Percentiles rank a stretch among this genome's conserved stretches.
phyloP scores from a whole-genome alignment of 768 basidiomycete genomes.

The Amanita subjunquillea region DNA sequence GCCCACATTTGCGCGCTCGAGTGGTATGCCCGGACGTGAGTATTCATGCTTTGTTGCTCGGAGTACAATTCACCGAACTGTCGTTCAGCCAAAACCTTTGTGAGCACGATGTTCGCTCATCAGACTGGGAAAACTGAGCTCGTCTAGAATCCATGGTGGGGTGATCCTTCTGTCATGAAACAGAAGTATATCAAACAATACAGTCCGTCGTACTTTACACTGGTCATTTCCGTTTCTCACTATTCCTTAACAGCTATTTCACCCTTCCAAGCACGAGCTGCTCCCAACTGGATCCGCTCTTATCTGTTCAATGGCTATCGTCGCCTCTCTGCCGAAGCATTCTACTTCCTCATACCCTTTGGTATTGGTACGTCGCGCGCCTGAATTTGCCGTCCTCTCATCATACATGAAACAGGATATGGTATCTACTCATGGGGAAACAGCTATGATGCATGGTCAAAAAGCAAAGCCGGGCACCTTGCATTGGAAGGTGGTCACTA shows the following conservation, averaged over 20 bases:
- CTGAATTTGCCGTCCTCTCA: not conserved
- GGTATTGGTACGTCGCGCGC: constrained; percentile 44
- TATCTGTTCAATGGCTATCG: constrained; percentile 86
- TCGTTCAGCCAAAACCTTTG: constrained; percentile 64
- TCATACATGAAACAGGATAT: constrained; percentile 42
- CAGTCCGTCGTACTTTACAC: constrained; percentile 41
- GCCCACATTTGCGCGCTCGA: constrained; percentile 44
- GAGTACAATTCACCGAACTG: constrained; percentile 1
- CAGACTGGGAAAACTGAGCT: not conserved
- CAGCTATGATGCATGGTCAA: constrained; percentile 49
- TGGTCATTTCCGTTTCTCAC: not conserved
- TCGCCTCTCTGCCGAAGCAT: constrained; percentile 59
- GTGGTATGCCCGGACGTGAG: constrained; percentile 83
- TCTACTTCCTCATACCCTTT: constrained; percentile 76
- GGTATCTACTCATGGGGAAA: constrained; percentile 75
- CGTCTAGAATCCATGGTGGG: constrained; percentile 83
- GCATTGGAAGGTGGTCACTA: constrained; percentile 32
- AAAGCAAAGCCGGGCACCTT: constrained; percentile 76
- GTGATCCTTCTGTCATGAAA: constrained; percentile 51
- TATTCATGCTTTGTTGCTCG: constrained; percentile 11
- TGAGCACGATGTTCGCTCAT: constrained; percentile 30
- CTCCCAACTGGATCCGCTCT: constrained; percentile 55
- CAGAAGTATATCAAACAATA: constrained; percentile 74
- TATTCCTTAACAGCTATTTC: constrained; percentile 49
- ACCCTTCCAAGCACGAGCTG: constrained; percentile 70